Percentiles rank a stretch among this genome's conserved stretches.
Conservation (phyloP, 2,329 filamentous ascomycete genomes). For the Penicillium fuscoglaucum region DNA sequence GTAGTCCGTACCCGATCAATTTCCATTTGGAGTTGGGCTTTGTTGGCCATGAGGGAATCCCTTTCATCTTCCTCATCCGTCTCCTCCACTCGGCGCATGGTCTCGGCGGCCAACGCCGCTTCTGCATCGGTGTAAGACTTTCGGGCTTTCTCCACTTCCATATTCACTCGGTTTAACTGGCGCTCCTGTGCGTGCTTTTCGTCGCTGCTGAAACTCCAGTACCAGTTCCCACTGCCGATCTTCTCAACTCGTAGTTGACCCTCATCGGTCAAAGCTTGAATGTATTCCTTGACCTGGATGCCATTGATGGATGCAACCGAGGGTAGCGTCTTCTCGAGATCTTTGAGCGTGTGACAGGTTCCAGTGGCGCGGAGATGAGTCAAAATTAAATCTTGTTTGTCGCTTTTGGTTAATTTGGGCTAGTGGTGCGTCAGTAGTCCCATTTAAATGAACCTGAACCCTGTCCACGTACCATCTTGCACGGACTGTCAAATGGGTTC, state of each 20-base stretch:
- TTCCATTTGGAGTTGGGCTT: conserved; percentile 30
- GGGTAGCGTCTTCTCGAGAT: conserved; percentile 65
- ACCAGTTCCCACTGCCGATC: conserved; percentile 71
- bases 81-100: conserved; percentile 33
- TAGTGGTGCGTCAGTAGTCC: conserved; percentile 29
- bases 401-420: conserved; percentile 59
- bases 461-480: conserved; percentile 19
- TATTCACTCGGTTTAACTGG: conserved; percentile 27
- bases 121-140: conserved; percentile 35
- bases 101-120: conserved; percentile 41
- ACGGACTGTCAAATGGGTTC: not conserved
- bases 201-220: conserved; percentile 66
- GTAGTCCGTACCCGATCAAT: conserved; percentile 36
- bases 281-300: conserved; percentile 68
- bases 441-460: not conserved
- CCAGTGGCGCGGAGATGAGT: conserved; percentile 60
- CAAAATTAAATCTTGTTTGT: conserved; percentile 60
- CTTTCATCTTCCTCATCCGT: conserved; percentile 23
- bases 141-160: conserved; percentile 33
- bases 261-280: conserved; percentile 63
- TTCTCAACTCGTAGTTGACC: conserved; percentile 65
- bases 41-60: conserved; percentile 22
- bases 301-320: conserved; percentile 62
- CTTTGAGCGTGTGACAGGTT: conserved; percentile 65
- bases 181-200: conserved; percentile 51